A percentile compares a stretch with the other conserved stretches of the same genome.
Conservation (phyloP, 164 flowering plant genomes). For the Warburgia ugandensis region DNA sequence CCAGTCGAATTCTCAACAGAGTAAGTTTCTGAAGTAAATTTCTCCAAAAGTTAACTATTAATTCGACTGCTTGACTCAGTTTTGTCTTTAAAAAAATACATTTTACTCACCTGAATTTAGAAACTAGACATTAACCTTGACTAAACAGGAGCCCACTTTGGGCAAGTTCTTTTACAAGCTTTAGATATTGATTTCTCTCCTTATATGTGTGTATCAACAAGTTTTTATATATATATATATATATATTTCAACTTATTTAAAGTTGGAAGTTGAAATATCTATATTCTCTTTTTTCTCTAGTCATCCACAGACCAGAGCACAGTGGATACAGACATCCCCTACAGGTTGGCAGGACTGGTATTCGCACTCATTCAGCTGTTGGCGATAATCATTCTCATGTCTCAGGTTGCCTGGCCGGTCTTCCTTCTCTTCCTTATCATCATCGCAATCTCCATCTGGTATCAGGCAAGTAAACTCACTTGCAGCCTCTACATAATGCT, state of each 20-base stretch:
- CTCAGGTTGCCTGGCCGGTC: slow-evolving; percentile 67
- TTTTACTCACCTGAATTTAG: background rate
- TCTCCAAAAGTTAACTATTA: too few species aligned
- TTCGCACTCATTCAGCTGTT: slow-evolving; percentile 73
- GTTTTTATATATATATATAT: too few species aligned
- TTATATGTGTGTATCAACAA: too few species aligned
- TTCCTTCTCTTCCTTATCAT: slow-evolving; percentile 45
- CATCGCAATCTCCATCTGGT: slow-evolving; percentile 65
- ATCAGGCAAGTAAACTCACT: slow-evolving; percentile 44
- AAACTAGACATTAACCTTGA: background rate
- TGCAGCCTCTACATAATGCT: too few species aligned
- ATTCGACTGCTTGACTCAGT: too few species aligned
- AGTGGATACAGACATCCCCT: slow-evolving; percentile 78
- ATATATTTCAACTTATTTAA: too few species aligned
- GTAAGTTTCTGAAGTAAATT: slow-evolving; percentile 44
- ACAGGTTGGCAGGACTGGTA: slow-evolving; percentile 72
- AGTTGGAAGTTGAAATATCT: background rate
- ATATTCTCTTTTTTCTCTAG: slow-evolving; percentile 25
- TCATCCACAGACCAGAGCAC: slow-evolving; percentile 77
- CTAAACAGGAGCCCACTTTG: too few species aligned
- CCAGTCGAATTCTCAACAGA: slow-evolving; percentile 70
- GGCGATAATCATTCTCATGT: slow-evolving; percentile 63
- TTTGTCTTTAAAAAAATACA: background rate
- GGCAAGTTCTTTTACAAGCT: too few species aligned
- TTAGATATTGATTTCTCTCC: too few species aligned